A percentile compares a stretch with the other conserved stretches of the same genome.
These are phyloP conservation scores for Veloporphyrellus conicus DNA, from an alignment of 1,284 basidiomycete species.

Conservation along the genomic window DNA sequence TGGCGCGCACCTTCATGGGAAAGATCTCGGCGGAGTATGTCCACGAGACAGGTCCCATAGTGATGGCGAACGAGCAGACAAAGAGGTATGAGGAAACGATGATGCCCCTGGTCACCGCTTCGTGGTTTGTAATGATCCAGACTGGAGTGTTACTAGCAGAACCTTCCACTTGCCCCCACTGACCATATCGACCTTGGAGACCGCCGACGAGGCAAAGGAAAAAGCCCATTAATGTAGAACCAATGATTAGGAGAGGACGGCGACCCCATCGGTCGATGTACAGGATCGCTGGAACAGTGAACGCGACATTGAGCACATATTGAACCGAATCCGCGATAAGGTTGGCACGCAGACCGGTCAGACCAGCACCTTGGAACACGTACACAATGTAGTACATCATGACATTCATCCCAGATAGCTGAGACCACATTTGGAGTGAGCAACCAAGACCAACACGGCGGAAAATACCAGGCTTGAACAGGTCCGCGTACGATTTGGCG, in stretches of 20 bases:
- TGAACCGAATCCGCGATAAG: constrained; percentile 75
- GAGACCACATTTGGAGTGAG: constrained; percentile 63
- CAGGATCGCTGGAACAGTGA: constrained; percentile 70
- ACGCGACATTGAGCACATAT: constrained; percentile 71
- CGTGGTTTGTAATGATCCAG: constrained; percentile 61
- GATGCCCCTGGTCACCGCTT: constrained; percentile 58
- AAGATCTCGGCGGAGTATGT: constrained; percentile 65
- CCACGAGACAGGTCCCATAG: constrained; percentile 74
- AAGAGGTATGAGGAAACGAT: constrained; percentile 75
- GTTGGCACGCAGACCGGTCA: constrained; percentile 65
- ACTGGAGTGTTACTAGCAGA: constrained; percentile 30
- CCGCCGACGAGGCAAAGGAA: constrained; percentile 75
- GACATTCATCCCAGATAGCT: constrained; percentile 58
- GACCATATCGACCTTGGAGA: constrained; percentile 62
- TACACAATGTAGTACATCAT: constrained; percentile 83
- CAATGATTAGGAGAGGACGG: constrained; percentile 67
- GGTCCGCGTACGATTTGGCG: constrained; percentile 66
- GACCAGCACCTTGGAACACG: constrained; percentile 72
- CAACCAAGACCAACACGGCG: constrained; percentile 58
- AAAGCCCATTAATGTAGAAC: constrained; percentile 67
- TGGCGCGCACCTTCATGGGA: constrained; percentile 68
- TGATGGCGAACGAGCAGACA: constrained; percentile 70
- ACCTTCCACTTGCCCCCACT: constrained; percentile 43
- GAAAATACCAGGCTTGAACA: constrained; percentile 56
- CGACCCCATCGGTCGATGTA: constrained; percentile 78